phyloP scores from a whole-genome alignment of 345 rosid genomes.

The Pugionium dolabratum region DNA sequence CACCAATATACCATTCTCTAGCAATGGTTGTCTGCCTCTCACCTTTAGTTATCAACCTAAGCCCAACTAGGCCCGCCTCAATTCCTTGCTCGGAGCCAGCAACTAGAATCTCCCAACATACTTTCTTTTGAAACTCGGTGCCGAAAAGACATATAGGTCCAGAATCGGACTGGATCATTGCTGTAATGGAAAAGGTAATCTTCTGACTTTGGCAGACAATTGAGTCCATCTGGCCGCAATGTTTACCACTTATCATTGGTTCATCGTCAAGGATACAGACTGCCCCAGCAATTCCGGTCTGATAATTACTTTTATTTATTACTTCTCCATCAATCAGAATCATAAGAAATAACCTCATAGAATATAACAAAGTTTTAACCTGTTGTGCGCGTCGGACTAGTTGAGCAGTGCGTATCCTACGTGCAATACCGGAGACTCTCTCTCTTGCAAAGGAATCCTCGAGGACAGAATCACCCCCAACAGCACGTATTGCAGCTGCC shows the following conservation, averaged over 20 bases:
- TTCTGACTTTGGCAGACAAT: constrained; percentile 75
- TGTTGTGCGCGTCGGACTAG: constrained; percentile 88
- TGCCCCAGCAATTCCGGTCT: constrained; percentile 88
- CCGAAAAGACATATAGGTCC: constrained; percentile 98
- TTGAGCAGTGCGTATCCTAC: constrained; percentile 84
- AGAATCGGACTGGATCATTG: constrained; percentile 96
- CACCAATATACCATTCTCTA: constrained; percentile 98
- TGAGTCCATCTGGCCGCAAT: constrained; percentile 79
- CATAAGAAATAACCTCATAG: constrained; percentile 13
- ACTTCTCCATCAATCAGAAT: constrained; percentile 16
- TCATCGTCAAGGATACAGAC: constrained; percentile 96
- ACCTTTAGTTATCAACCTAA: constrained; percentile 88
- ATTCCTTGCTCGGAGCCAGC: constrained; percentile 99
- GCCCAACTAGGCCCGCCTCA: constrained; percentile 99
- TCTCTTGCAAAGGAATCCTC: constrained; percentile 99
- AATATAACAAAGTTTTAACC: constrained; percentile 45
- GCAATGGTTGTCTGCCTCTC: constrained; percentile 86
- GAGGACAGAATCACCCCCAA: constrained; percentile 98
- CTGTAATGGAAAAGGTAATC: constrained; percentile 86
- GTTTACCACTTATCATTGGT: constrained; percentile 84
- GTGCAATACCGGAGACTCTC: constrained; percentile 97
- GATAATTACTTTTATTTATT: constrained; percentile 38
- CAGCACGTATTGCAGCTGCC: constrained; percentile 99
- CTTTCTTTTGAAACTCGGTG: constrained; percentile 91
- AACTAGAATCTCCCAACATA: constrained; percentile 97